Conservation (phyloP, 2,329 filamentous ascomycete species). For the Cryphonectria carpinicola region DNA sequence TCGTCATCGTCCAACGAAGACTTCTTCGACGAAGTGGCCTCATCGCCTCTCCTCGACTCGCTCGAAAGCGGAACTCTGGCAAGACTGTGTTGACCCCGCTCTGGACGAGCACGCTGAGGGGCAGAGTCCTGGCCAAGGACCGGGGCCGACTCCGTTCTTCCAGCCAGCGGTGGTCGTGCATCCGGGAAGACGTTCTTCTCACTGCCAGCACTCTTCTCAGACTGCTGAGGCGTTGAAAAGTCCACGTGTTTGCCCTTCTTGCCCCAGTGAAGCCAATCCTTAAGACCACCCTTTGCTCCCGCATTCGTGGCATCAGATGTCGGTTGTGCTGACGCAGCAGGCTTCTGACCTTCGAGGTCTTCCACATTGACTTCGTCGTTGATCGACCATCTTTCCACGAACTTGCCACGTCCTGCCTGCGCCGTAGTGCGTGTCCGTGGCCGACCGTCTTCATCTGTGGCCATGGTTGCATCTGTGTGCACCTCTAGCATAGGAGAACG, state of each 20-base stretch:
- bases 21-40: not conserved
- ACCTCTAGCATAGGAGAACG: not conserved
- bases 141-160: not conserved
- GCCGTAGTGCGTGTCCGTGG: not conserved
- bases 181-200: not conserved
- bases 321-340: not conserved
- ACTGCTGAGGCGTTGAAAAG: not conserved
- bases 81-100: not conserved
- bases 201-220: not conserved
- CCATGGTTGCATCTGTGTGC: not conserved
- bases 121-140: not conserved
- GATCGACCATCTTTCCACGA: conserved; percentile 10
- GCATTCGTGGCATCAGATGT: not conserved
- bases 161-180: not conserved
- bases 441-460: not conserved
- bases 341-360: not conserved
- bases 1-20: not conserved
- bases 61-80: not conserved
- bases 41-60: not conserved
- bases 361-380: conserved; percentile 1
- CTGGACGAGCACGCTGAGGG: not conserved
- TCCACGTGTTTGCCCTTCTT: conserved; percentile 5
- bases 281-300: not conserved
- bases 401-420: conserved; percentile 6
- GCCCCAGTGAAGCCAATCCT: conserved; percentile 1